phyloP scores from a whole-genome alignment of 1,284 basidiomycete genomes.

The Ganoderma meredithae region DNA sequence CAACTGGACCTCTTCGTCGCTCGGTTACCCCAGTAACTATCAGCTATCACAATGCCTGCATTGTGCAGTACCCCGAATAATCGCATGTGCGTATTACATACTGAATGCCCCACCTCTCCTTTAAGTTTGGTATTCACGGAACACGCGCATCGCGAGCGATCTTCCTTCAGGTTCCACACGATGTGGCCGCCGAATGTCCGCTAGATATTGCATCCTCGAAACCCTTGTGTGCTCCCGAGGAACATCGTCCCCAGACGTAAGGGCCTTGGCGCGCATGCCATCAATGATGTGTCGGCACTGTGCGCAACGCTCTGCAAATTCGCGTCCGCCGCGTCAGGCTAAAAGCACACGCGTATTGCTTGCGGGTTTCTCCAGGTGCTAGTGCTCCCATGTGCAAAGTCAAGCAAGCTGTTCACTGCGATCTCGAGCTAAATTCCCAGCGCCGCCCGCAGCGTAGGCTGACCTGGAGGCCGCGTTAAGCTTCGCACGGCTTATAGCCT shows the following conservation, averaged over 20 bases:
- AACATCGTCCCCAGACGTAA: not conserved
- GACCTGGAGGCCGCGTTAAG: not conserved
- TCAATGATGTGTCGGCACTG: constrained; percentile 18
- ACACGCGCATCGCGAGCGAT: not conserved
- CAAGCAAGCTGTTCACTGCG: not conserved
- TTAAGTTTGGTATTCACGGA: not conserved
- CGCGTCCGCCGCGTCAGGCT: not conserved
- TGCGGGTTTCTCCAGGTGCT: not conserved
- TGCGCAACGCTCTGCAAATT: not conserved
- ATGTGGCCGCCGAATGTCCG: not conserved
- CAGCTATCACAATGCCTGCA: not conserved
- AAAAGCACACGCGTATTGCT: not conserved
- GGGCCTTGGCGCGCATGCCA: constrained; percentile 1
- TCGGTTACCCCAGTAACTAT: constrained; percentile 7
- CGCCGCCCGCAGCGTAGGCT: not conserved
- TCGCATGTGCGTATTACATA: not conserved
- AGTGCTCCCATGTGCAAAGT: not conserved
- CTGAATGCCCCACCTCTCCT: too few relatives aligned
- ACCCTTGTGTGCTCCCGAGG: not conserved
- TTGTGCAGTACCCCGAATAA: not conserved
- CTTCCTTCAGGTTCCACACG: not conserved
- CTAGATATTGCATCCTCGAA: not conserved
- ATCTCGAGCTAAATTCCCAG: not conserved
- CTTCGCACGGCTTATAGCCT: too few relatives aligned
- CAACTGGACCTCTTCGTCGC: not conserved